Base-by-base conservation (phyloP, 169 alveolate species). In the Pseudocohnilembus persalinus region DNA sequence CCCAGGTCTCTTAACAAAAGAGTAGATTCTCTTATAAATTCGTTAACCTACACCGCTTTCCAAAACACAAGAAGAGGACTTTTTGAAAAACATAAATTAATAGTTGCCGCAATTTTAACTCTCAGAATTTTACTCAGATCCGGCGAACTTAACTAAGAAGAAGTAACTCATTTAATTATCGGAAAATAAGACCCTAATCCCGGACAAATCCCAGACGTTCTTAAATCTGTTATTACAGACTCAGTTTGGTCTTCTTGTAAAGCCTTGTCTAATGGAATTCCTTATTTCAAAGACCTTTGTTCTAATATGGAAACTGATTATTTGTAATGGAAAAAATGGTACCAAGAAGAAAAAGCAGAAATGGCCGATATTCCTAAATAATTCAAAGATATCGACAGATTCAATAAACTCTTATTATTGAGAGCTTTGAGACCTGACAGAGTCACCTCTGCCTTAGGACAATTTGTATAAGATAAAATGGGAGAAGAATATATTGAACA, bases 371-470 rank as follows among this genome's bases (percentile, higher is more conserved):
- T 97, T 79, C 99, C 99, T 29, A 93, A 98, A 78, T 88, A 96
- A 73, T 96, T 94, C 89, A 94, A 97, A 81, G 98, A 97, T 78
- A 77, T 97, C 65, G 92, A 96, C 29, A 95, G 91, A 77, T 98
- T 98, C 97, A 98, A 97, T 63, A 96, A 97, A 88, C 91, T 98
- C 79, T 92, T 98, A 79, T 94, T 98, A 30, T 91, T 98, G 74
- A 94, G 99, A 87, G 98, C 98, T 28, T 91, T 98, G 91, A 96
- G 99, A 79, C 99, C 98, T 82, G 99, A 98, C 88, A 94, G 99
- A 86, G 88, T 97, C 76, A 93, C 98, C 26, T 94, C 98, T 27
- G 99, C 99, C 25, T 89, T 98, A 79, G 96, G 96, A 81, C 96
- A 96, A 87, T 98, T 95, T 89, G 98, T 98, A 65, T 77, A 87